Conservation (phyloP, 768 basidiomycete species). For the Mycena polygramma region DNA sequence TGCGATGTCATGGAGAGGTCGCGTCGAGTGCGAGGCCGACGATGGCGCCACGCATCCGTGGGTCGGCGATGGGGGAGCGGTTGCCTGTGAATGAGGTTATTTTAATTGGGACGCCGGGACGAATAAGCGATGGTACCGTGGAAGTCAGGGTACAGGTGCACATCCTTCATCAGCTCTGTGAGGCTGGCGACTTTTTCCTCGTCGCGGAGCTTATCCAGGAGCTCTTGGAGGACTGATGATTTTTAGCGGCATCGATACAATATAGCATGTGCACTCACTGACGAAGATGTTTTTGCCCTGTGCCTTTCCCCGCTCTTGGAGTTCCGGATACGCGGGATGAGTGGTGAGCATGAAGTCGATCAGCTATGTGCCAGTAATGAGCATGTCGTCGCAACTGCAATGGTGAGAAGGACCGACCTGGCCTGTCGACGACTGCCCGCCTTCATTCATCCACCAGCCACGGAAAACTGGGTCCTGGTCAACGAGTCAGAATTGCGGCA, state of each 20-base stretch:
- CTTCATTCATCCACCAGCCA: constrained; percentile 99
- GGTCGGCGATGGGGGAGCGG: constrained; percentile 95
- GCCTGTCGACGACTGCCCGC: constrained; percentile 98
- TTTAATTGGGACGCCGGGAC: neutral
- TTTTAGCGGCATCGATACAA: neutral
- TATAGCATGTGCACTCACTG: constrained; percentile 50
- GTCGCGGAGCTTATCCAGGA: constrained; percentile 74
- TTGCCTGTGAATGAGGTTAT: constrained; percentile 70
- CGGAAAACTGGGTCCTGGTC: constrained; percentile 87
- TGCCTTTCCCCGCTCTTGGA: constrained; percentile 73
- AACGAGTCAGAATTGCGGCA: neutral
- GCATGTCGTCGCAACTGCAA: neutral
- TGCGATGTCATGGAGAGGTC: constrained; percentile 84
- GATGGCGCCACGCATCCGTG: constrained; percentile 94
- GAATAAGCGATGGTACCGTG: constrained; percentile 67
- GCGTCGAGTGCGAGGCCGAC: constrained; percentile 87
- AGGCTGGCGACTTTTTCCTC: constrained; percentile 70
- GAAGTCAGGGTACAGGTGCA: constrained; percentile 96
- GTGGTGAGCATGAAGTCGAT: constrained; percentile 96
- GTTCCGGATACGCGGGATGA: constrained; percentile 84
- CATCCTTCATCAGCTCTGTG: constrained; percentile 89
- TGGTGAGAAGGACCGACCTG: constrained; percentile 62
- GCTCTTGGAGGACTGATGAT: constrained; percentile 74
- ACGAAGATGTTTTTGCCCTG: constrained; percentile 70
- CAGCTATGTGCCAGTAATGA: constrained; percentile 59